phyloP scores from a whole-genome alignment of 768 basidiomycete species.

The Termitomyces sp. region DNA sequence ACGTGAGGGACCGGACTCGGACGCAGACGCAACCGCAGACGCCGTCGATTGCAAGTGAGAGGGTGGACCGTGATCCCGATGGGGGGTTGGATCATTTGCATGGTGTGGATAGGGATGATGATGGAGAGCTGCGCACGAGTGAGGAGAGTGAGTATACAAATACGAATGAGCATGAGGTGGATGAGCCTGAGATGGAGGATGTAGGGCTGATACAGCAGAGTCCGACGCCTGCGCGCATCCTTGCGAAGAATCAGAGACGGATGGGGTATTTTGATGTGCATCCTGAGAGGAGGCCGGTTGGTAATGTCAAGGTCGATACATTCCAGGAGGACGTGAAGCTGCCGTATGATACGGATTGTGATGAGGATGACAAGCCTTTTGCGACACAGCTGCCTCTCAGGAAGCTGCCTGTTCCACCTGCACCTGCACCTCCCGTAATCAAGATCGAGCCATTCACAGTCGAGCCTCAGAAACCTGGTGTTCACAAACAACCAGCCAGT shows the following conservation, averaged over 20 bases:
- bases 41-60: conserved; percentile 22
- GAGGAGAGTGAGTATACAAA: conserved; percentile 20
- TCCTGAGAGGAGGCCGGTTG: conserved; percentile 56
- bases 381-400: no score
- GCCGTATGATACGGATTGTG: conserved; percentile 31
- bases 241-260: conserved; percentile 35
- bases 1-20: conserved; percentile 37
- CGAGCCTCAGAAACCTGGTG: not conserved
- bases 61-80: conserved; percentile 31
- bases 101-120: conserved; percentile 47
- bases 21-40: no score
- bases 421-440: not conserved
- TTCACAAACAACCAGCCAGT: not conserved
- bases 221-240: conserved; percentile 4
- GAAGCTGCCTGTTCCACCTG: not conserved
- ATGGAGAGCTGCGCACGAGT: conserved; percentile 36
- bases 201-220: no score
- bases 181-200: no score
- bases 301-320: conserved; percentile 37
- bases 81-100: conserved; percentile 24
- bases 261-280: conserved; percentile 77
- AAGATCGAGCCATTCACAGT: not conserved
- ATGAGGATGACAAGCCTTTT: no score
- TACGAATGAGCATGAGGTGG: conserved; percentile 12
- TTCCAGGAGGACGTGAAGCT: conserved; percentile 27